Conservation (phyloP, 371 early-diverging fungal species). For the Syncephalastrum monosporum region DNA sequence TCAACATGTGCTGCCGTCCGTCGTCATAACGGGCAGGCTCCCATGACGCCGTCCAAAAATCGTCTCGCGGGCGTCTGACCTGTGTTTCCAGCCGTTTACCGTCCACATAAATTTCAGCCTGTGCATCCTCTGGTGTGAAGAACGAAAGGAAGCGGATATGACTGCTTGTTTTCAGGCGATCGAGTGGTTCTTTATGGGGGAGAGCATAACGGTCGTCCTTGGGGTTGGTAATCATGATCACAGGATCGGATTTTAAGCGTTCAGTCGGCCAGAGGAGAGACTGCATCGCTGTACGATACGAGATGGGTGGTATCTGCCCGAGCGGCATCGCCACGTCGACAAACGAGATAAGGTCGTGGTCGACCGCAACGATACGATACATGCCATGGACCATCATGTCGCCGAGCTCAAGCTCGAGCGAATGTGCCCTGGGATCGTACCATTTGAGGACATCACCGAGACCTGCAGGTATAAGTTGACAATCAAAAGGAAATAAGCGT, state of each 20-base stretch:
- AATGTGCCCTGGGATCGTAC: slow-evolving; percentile 56
- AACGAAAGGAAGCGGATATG: slow-evolving; percentile 62
- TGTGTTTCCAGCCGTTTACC: neutral
- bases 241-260: slow-evolving; percentile 36
- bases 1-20: slow-evolving; percentile 57
- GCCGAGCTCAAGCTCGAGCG: slow-evolving; percentile 81
- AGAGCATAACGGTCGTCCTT: slow-evolving; percentile 78
- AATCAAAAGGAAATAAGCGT: neutral
- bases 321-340: slow-evolving; percentile 67
- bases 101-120: slow-evolving; percentile 17
- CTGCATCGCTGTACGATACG: slow-evolving; percentile 7
- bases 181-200: slow-evolving; percentile 69
- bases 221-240: slow-evolving; percentile 85
- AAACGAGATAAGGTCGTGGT: slow-evolving; percentile 85
- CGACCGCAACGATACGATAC: slow-evolving; percentile 83
- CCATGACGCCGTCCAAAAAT: slow-evolving; percentile 75
- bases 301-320: slow-evolving; percentile 17
- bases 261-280: too few species aligned
- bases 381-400: slow-evolving; percentile 85
- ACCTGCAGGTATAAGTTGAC: slow-evolving; percentile 27
- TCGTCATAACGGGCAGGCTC: slow-evolving; percentile 65
- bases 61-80: slow-evolving; percentile 18
- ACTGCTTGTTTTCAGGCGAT: slow-evolving; percentile 54
- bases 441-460: slow-evolving; percentile 63
- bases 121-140: slow-evolving; percentile 13